Base-by-base conservation (phyloP, 805 yeast species). In the Starmerella tilneyi region DNA sequence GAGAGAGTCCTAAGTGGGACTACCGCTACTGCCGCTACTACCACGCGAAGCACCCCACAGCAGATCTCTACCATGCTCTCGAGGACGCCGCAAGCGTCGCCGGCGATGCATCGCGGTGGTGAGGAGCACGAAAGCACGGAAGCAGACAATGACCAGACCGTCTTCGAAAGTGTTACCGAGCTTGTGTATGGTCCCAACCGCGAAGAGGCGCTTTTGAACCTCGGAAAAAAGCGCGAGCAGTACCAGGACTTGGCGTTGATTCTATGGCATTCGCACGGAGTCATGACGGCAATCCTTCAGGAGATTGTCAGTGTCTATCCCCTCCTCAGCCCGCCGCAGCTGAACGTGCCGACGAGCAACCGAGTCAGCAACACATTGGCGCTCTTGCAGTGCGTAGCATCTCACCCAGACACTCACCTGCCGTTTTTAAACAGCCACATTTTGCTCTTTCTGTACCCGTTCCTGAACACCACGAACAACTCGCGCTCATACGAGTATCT, bases 321-420 rank as follows among this genome's bases (percentile, higher is more conserved):
- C 11, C 72, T 80, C 58, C 69, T 89, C 48, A 80, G 84, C 29
- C 96, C 96, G 12, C 94, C 94, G 24, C 78, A 75, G 34, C 71
- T 92, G 48, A 78, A 86, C 4, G 84, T 94, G 13, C 74, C 84
- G n/a, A 79, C 85, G 15, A 81, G 94, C 4, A 89, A 88, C 62
- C 72, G 96, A 45, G 97, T 89, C 9, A 89, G 97, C 64, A 89
- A 92, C 65, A 96, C 97, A 0, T 69, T 89, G 56, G 96, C 96
- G 8, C 72, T 92, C 39, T 71, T 89, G 53, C 98, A 89, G 29
- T 92, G 98, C 65, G 96, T 89, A 33, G 98, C 98, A 2, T 83
- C 95, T 1, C 96, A 92, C 61, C 78, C 80, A 30, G 94, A 85
- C 52, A 92, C 97, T 0, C 77, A 95, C 60, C 78, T 76, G 24